These are phyloP conservation scores for Nothomitra cinnamomea DNA, from an alignment of 2,329 filamentous ascomycete genomes.

Conservation along the genomic window DNA sequence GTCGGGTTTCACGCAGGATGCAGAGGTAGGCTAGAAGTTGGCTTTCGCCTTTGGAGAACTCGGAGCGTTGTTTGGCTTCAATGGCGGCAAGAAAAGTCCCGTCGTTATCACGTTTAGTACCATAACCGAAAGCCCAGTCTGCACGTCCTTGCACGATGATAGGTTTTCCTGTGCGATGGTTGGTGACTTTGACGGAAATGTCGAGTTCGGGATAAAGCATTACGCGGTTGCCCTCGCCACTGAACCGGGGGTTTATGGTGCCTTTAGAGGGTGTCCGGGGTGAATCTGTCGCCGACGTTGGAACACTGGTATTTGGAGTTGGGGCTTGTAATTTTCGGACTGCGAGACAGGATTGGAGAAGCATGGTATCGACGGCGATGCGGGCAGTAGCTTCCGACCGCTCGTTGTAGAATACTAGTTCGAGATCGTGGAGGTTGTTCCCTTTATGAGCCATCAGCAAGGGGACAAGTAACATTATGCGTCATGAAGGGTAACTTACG, in stretches of 20 bases:
- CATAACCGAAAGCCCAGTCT: slow-evolving; percentile 1
- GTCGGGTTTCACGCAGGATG: neutral
- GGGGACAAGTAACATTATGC: slow-evolving; percentile 1
- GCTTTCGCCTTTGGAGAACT: neutral
- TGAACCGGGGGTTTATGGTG: neutral
- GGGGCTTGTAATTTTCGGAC: slow-evolving; percentile 3
- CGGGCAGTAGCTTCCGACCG: slow-evolving; percentile 2
- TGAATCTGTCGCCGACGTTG: slow-evolving; percentile 1
- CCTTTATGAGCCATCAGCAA: slow-evolving; percentile 1
- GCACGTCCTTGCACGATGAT: neutral
- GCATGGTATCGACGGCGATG: slow-evolving; percentile 1
- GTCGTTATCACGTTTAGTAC: neutral
- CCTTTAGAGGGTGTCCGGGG: slow-evolving; percentile 1
- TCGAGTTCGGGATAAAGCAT: neutral
- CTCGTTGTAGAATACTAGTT: slow-evolving; percentile 3
- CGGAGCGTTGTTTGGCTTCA: neutral
- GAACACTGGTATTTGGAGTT: slow-evolving; percentile 1
- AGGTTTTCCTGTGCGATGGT: neutral
- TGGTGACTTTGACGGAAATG: neutral
- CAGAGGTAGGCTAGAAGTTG: neutral
- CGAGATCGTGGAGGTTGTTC: slow-evolving; percentile 3
- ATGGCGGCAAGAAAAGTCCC: neutral
- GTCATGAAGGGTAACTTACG: neutral
- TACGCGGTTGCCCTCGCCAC: neutral
- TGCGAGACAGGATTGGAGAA: neutral